Evolutionary conservation across 805 yeast genomes (phyloP).

Genomic region (Ogataea chonburiensis): DNA sequence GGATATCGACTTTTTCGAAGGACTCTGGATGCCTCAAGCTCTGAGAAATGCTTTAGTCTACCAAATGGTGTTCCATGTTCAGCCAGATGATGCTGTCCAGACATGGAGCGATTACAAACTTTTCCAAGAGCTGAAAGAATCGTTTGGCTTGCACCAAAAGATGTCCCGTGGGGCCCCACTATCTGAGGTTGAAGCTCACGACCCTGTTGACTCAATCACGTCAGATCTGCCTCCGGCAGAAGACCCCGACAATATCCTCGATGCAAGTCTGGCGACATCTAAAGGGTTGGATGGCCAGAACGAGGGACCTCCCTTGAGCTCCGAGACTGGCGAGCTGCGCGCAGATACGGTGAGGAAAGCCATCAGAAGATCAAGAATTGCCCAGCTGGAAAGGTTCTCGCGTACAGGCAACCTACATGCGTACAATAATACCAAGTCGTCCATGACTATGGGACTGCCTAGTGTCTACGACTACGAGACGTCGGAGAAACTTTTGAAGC

Average conservation of each 20-base stretch:
- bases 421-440: constrained; percentile 14
- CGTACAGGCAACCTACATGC: constrained; percentile 15
- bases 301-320: constrained; percentile 8
- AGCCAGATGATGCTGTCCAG: constrained; percentile 89
- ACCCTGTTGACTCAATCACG: background rate
- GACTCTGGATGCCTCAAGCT: constrained; percentile 81
- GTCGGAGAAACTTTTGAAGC: constrained; percentile 68
- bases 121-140: constrained; percentile 56
- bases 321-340: constrained; percentile 8
- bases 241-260: background rate
- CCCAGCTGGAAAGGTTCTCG: constrained; percentile 31
- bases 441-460: constrained; percentile 17
- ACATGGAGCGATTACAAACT: constrained; percentile 89
- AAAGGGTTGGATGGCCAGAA: background rate
- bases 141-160: constrained; percentile 42
- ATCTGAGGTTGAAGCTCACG: background rate
- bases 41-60: constrained; percentile 77
- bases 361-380: constrained; percentile 27
- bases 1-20: constrained; percentile 77
- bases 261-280: background rate
- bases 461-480: constrained; percentile 58
- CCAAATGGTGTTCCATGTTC: constrained; percentile 85
- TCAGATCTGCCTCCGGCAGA: background rate
- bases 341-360: constrained; percentile 20
- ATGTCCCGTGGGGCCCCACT: constrained; percentile 11